These are phyloP conservation scores for Kurtzmaniella cleridarum DNA, from an alignment of 805 yeast species.

Conservation along the genomic window DNA sequence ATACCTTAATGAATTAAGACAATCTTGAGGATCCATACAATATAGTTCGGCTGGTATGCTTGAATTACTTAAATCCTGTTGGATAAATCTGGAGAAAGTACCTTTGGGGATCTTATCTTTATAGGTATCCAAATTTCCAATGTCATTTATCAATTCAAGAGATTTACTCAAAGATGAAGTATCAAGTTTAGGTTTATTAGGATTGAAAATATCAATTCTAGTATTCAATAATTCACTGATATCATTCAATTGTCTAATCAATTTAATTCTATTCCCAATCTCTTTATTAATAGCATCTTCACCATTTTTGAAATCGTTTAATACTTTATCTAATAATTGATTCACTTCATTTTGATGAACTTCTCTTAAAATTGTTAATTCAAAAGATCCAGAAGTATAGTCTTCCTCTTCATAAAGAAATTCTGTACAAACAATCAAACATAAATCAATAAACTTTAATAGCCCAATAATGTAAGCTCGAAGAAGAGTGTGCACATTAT, in stretches of 20 bases:
- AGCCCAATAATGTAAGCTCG: conserved; percentile 48
- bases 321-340: conserved; percentile 27
- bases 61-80: conserved; percentile 29
- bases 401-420: conserved; percentile 74
- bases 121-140: conserved; percentile 2
- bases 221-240: conserved; percentile 15
- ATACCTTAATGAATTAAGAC: conserved; percentile 14
- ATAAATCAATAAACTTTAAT: conserved; percentile 47
- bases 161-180: conserved; percentile 15
- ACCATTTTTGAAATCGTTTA: conserved; percentile 23
- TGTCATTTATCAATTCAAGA: conserved; percentile 1
- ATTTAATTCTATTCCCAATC: conserved; percentile 18
- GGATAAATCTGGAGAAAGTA: conserved; percentile 31
- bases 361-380: conserved; percentile 29
- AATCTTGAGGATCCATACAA: conserved; percentile 13
- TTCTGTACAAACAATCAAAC: conserved; percentile 45
- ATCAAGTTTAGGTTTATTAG: background rate
- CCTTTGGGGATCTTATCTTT: conserved; percentile 14
- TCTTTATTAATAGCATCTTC: conserved; percentile 9
- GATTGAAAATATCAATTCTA: conserved; percentile 7
- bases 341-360: conserved; percentile 17
- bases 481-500: conserved; percentile 43
- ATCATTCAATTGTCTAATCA: conserved; percentile 23
- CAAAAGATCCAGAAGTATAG: conserved; percentile 59
- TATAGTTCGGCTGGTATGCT: conserved; percentile 33